Evolutionary conservation across 371 early-diverging fungal species (phyloP).

Genomic region (Encephalitozoon cuniculi): DNA sequence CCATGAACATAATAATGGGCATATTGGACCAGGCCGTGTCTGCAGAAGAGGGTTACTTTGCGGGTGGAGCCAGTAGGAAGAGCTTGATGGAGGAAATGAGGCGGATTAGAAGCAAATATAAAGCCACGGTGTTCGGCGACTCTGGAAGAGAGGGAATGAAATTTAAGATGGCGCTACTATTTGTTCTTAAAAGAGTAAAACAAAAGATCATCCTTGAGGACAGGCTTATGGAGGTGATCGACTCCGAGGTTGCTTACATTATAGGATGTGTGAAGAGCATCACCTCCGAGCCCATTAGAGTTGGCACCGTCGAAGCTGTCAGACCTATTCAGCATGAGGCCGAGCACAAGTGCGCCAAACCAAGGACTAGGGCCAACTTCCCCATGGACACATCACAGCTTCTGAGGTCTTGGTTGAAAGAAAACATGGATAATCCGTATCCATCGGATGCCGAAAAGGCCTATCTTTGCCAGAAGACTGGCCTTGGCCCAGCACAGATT

Average conservation of each 20-base stretch:
- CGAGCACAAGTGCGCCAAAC: not conserved
- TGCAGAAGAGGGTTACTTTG: not conserved
- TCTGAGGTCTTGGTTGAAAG: slow-evolving; percentile 64
- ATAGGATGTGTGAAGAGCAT: not conserved
- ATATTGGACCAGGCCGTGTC: not conserved
- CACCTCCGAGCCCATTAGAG: not conserved
- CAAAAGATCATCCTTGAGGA: slow-evolving; percentile 6
- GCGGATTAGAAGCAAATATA: not conserved
- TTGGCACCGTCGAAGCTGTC: not conserved
- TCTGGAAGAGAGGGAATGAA: not conserved
- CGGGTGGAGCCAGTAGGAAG: not conserved
- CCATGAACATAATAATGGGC: not conserved
- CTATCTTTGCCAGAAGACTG: slow-evolving; percentile 64
- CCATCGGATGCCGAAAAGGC: slow-evolving; percentile 71
- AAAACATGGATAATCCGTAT: slow-evolving; percentile 69
- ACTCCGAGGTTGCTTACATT: not conserved
- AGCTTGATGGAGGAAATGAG: not conserved
- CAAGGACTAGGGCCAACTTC: slow-evolving; percentile 9
- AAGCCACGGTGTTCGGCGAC: not conserved
- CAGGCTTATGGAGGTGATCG: slow-evolving; percentile 12
- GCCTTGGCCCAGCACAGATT: slow-evolving; percentile 67
- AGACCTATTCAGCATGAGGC: not conserved
- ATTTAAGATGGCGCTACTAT: not conserved
- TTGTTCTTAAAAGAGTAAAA: slow-evolving; percentile 11
- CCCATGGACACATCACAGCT: slow-evolving; percentile 1